Base-by-base conservation (phyloP, 2,329 filamentous ascomycete species). In the Coniella vitis region DNA sequence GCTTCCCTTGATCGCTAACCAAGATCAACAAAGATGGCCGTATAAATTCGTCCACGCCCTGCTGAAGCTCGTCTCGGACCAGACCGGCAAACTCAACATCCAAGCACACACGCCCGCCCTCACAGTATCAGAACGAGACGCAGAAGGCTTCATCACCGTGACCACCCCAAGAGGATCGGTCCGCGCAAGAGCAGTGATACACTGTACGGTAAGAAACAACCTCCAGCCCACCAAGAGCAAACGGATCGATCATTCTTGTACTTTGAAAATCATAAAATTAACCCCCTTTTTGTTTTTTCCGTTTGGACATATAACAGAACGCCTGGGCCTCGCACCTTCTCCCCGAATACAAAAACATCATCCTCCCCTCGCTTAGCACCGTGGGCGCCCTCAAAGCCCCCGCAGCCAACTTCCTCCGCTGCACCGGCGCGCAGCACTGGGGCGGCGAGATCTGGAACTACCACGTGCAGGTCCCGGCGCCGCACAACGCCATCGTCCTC, bases 401-500 rank as follows among this genome's bases (percentile, higher is more conserved):
- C n/a, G n/a, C 61, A 7, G 54, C 56, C 38, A 57, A 57, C 4
- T 59, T 61, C 25, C 56, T 64, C 47, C 61, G 59, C 45, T 54
- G 58, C 39, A 62, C 60, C 2, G 62, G 62, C 20, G 56, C 62
- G 12, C 61, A 64, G 47, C 62, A 64, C 21, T 64, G 59, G 59
- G 61, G 62, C 46, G 39, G 38, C 35, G 25, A 41, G n/a, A 56
- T 63, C 35, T 62, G 63, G 46, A 63, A 64, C 48, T 63, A 64
- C 48, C 60, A 63, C 44, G 51, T 62, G 1, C 62, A 64, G 52
- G 51, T 62, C 9, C 61, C 62, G 4, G 54, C 61, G 7, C 62
- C 62, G 1, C 58, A 59, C 22, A 63, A 63, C 37, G 55, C 59
- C 13, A 58, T 64, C 48, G 57, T 61, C 8, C 46, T 63, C 29